Evolutionary conservation across 2,329 filamentous ascomycete genomes (phyloP).

Genomic region (Ascochyta clinopodiicola): DNA sequence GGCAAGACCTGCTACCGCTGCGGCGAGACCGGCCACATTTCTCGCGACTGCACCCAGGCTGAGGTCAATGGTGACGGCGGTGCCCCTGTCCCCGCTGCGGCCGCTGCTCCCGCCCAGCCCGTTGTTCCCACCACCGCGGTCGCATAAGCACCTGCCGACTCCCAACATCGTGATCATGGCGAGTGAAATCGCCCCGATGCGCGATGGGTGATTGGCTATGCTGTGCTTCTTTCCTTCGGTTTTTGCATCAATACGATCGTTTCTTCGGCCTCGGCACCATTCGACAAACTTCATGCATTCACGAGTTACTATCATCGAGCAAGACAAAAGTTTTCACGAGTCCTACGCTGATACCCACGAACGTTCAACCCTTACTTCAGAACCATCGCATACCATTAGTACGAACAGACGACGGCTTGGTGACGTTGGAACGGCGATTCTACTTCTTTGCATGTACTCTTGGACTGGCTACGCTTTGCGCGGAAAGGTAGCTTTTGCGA

Average conservation of each 20-base stretch:
- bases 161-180: slow-evolving; percentile 5
- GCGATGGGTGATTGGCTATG: background rate
- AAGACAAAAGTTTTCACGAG: slow-evolving; percentile 50
- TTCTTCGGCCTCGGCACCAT: slow-evolving; percentile 41
- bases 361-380: slow-evolving; percentile 48
- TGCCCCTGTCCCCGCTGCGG: slow-evolving; percentile 32
- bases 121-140: slow-evolving; percentile 52
- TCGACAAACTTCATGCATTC: slow-evolving; percentile 47
- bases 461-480: slow-evolving; percentile 9
- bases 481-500: slow-evolving; percentile 12
- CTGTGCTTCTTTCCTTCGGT: slow-evolving; percentile 22
- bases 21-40: slow-evolving; percentile 94
- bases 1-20: slow-evolving; percentile 99
- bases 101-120: slow-evolving; percentile 43
- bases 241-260: slow-evolving; percentile 39
- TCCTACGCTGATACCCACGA: slow-evolving; percentile 55
- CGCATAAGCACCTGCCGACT: slow-evolving; percentile 33
- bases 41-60: slow-evolving; percentile 88
- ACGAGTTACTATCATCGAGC: slow-evolving; percentile 41
- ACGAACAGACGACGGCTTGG: slow-evolving; percentile 47
- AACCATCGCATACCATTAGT: slow-evolving; percentile 48
- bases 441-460: slow-evolving; percentile 25
- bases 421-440: slow-evolving; percentile 38
- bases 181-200: slow-evolving; percentile 29
- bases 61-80: slow-evolving; percentile 55